Evolutionary conservation across 306 rosid species (phyloP).

Genomic region (Dalbergia cultrata): DNA sequence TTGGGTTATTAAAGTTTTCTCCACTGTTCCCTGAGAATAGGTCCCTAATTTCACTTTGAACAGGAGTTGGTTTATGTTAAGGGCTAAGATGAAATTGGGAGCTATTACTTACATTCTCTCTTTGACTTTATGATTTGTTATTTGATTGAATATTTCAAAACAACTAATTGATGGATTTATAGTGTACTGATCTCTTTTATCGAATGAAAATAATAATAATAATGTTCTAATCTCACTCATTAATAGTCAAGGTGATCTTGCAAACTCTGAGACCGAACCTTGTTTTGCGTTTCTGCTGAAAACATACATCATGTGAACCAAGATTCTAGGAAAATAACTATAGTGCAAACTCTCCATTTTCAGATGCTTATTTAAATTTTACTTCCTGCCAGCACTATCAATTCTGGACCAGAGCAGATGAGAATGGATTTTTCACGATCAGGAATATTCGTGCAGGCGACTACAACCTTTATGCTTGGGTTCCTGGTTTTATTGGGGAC

Average conservation of each 20-base stretch:
- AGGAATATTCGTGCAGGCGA: slow-evolving; percentile 62
- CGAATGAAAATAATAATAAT: neutral
- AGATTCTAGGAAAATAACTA: too few relatives aligned
- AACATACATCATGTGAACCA: slow-evolving; percentile 25
- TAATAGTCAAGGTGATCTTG: slow-evolving; percentile 12
- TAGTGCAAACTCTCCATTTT: too few relatives aligned
- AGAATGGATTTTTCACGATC: slow-evolving; percentile 67
- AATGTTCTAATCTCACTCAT: slow-evolving; percentile 17
- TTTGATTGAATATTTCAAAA: slow-evolving; percentile 15
- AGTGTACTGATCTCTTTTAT: neutral
- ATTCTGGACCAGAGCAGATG: slow-evolving; percentile 83
- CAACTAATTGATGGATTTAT: slow-evolving; percentile 17
- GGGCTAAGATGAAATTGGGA: slow-evolving; percentile 7
- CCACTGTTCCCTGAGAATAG: neutral
- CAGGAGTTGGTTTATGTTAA: slow-evolving; percentile 9
- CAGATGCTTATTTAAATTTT: slow-evolving; percentile 35
- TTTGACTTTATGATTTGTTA: neutral
- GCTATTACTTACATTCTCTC: slow-evolving; percentile 20
- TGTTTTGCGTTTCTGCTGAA: slow-evolving; percentile 32
- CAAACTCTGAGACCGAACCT: slow-evolving; percentile 10
- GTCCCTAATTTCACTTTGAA: neutral
- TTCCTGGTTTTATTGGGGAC: slow-evolving; percentile 84
- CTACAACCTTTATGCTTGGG: slow-evolving; percentile 81
- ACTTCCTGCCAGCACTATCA: slow-evolving; percentile 75
- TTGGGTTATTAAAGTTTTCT: slow-evolving; percentile 13